Conservation (phyloP, 2,329 filamentous ascomycete species). For the Pseudopithomyces maydicus region DNA sequence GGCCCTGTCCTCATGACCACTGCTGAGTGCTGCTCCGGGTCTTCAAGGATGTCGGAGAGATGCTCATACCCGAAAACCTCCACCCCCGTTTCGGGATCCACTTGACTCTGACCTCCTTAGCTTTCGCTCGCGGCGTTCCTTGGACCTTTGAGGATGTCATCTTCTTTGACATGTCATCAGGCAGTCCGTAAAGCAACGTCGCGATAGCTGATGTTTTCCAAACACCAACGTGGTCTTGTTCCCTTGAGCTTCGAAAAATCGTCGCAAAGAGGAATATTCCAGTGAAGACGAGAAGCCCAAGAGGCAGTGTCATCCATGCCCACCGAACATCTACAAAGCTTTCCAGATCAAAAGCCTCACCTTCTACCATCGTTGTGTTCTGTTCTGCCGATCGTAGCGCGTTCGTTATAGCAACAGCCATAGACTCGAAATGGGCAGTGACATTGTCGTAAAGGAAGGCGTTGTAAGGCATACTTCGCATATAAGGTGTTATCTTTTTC, state of each 20-base stretch:
- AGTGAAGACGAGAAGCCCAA: slow-evolving; percentile 16
- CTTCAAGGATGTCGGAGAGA: slow-evolving; percentile 9
- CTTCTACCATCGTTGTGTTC: slow-evolving; percentile 10
- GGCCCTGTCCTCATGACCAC: too few relatives aligned
- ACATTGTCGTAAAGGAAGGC: slow-evolving; percentile 6
- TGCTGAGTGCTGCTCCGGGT: too few relatives aligned
- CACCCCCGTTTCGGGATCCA: slow-evolving; percentile 11
- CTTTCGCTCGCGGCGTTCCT: slow-evolving; percentile 13
- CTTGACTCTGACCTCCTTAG: slow-evolving; percentile 13
- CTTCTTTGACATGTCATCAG: slow-evolving; percentile 16
- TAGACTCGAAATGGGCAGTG: slow-evolving; percentile 1
- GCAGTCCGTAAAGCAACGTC: slow-evolving; percentile 14
- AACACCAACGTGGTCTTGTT: slow-evolving; percentile 16
- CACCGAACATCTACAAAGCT: slow-evolving; percentile 28
- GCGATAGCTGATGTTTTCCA: slow-evolving; percentile 28
- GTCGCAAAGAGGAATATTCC: slow-evolving; percentile 29
- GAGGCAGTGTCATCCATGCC: slow-evolving; percentile 31
- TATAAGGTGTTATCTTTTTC: neutral
- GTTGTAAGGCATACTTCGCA: slow-evolving; percentile 1
- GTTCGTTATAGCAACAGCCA: slow-evolving; percentile 7
- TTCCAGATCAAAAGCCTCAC: slow-evolving; percentile 15
- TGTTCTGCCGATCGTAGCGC: slow-evolving; percentile 1
- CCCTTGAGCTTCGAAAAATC: slow-evolving; percentile 19
- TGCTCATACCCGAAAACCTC: slow-evolving; percentile 11
- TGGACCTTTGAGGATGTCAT: slow-evolving; percentile 2